Evolutionary conservation across 148 eudicot species (phyloP), one percentile per base, ranked within the genome.

Genomic region (Rhododendron henanense): DNA sequence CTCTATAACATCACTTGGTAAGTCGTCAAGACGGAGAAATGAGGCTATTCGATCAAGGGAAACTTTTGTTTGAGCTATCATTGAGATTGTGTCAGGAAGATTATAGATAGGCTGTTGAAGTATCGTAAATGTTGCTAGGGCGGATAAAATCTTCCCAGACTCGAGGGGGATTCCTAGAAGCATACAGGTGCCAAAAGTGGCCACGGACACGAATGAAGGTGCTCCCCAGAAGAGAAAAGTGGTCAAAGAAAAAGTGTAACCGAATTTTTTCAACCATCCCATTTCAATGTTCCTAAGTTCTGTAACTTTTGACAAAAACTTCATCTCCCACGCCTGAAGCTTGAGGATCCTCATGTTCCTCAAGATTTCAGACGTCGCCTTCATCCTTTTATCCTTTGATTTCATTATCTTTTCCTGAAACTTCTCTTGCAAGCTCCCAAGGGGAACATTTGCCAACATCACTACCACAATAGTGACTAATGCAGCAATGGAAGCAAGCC

Each of bases 301-400:
- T 5, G 79, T 59, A 37, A 90, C 88, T 89, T 89, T 92, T 11
- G 93, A 91, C 81, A 91, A 86, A 81, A 91, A 91, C 65, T 91
- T 91, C 91, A 91, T 87, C 81, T 91, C 93, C 93, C 92, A 91
- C 5, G 89, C 93, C 83, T 91, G 93, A 87, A 91, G 93, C 91
- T 91, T 91, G 23, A 91, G 87, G 53, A 91, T 90, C 45, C 92
- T 90, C 92, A 91, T 53, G 59, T 53, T 53, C 59, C 59, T 53
- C 59, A 53, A 53, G 59, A 53, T 53, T 53, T 53, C 59, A 53
- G 59, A 53, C 18, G 59, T 53, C 15, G 59, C 59, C 59, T 53
- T 53, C 59, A 53, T 53, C 59, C 93, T 88, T 78, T 76, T 87
- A 85, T 91, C 93, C 83, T 91, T 91, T 21, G 87, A 88, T n/a